phyloP scores from a whole-genome alignment of 331 rosid species.

The Malus hybrid region DNA sequence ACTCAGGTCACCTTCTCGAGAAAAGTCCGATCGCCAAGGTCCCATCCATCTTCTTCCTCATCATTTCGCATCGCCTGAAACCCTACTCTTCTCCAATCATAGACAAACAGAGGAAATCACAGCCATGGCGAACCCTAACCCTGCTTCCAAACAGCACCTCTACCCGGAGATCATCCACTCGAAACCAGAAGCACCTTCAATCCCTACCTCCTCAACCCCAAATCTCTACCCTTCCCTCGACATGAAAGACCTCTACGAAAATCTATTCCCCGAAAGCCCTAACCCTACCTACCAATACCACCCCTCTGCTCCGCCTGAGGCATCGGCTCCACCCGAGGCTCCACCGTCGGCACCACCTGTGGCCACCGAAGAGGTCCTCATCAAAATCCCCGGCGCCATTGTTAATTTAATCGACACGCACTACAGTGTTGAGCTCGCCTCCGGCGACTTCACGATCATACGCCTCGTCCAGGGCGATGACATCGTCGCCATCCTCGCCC shows the following conservation, averaged over 20 bases:
- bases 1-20: not conserved
- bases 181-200: slow-evolving; percentile 35
- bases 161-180: slow-evolving; percentile 51
- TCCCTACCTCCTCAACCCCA: slow-evolving; percentile 24
- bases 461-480: slow-evolving; percentile 50
- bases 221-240: slow-evolving; percentile 68
- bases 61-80: not conserved
- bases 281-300: slow-evolving; percentile 12
- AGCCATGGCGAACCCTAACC: slow-evolving; percentile 43
- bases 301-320: not conserved
- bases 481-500: slow-evolving; percentile 51
- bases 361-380: slow-evolving; percentile 44
- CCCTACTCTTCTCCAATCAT: not conserved
- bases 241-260: slow-evolving; percentile 40
- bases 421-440: slow-evolving; percentile 79
- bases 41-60: not conserved
- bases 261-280: slow-evolving; percentile 39
- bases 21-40: not conserved
- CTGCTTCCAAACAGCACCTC: slow-evolving; percentile 19
- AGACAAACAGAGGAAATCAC: not conserved
- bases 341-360: slow-evolving; percentile 22
- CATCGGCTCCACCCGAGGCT: slow-evolving; percentile 16
- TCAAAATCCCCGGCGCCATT: slow-evolving; percentile 72
- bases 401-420: slow-evolving; percentile 68
- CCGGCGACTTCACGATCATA: slow-evolving; percentile 53